A percentile compares a stretch with the other conserved stretches of the same genome.
Evolutionary conservation across 306 rosid species (phyloP).

Genomic region (Oemleria cerasiformis): DNA sequence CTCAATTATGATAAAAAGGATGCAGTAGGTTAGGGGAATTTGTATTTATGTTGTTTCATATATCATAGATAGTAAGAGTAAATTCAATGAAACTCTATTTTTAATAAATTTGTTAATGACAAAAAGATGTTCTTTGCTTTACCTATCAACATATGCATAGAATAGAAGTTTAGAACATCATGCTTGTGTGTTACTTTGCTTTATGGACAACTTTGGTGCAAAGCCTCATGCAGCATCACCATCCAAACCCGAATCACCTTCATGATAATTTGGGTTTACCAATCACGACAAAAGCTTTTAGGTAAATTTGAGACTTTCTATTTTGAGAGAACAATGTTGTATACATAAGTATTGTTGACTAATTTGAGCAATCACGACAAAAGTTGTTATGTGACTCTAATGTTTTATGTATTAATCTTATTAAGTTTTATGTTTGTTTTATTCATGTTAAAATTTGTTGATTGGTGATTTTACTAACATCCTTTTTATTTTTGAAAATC

Average conservation of each 20-base stretch:
- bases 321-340: no score
- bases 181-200: conserved; percentile 4
- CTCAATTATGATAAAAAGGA: conserved; percentile 17
- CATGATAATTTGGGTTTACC: background rate
- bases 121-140: conserved; percentile 7
- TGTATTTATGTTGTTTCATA: no score
- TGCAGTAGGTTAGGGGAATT: background rate
- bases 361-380: no score
- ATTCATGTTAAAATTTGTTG: no score
- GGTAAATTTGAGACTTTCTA: background rate
- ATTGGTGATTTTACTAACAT: no score
- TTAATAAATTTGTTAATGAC: background rate
- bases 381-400: no score
- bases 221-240: background rate
- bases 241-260: background rate
- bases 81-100: no score
- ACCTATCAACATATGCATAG: background rate
- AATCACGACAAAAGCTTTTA: background rate
- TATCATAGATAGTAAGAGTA: no score
- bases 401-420: no score
- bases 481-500: no score
- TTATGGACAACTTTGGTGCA: background rate
- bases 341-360: no score
- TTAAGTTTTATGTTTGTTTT: no score
- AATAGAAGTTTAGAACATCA: background rate